Base-by-base conservation (phyloP, 345 rosid genomes). In the Hibiscus mutabilis region DNA sequence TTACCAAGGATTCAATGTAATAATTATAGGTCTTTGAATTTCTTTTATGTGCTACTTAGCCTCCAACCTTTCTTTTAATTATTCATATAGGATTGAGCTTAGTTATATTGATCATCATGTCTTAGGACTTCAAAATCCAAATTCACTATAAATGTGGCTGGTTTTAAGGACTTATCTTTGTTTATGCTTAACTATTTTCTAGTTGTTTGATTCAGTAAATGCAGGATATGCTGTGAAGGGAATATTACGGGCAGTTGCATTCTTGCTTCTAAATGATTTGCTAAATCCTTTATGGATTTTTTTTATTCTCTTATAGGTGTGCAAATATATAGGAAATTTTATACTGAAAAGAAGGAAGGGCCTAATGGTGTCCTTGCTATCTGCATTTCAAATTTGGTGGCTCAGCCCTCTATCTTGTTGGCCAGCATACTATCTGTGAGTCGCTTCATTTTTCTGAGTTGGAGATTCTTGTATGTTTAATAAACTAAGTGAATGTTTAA, bases 351-450 rank as follows among this genome's bases (percentile, higher is more conserved):
- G 72, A 82, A 82, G 76, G 96, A 90, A 80, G 81, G 74, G 73
- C 73, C 77, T 37, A 83, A 85, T 70, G 97, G 96, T 58, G 93
- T 94, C 70, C 73, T 91, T 35, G 90, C 93, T 15, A 82, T 94
- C 62, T 72, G 44, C 73, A 78, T 87, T 73, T 78, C 84, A 25
- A 89, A 81, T 76, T 60, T 79, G 71, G 80, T 61, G 75, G 68
- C 69, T 62, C 97, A 88, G 72, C 98, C 96, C 15, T 86, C 74
- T 76, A 71, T 79, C 66, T 72, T 69, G 66, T 73, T 91, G 86
- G 92, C 91, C 61, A 60, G 75, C 75, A 72, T 87, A 80, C 70
- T 94, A 61, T 84, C 83, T 63, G 97, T 88, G 82, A 88, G 92
- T 87, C 75, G 9, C 62, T 25, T 58, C 62, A 57, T 22, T 18